Base-by-base conservation (phyloP, 495 filamentous ascomycete species). In the Parachaetomium inaequale region DNA sequence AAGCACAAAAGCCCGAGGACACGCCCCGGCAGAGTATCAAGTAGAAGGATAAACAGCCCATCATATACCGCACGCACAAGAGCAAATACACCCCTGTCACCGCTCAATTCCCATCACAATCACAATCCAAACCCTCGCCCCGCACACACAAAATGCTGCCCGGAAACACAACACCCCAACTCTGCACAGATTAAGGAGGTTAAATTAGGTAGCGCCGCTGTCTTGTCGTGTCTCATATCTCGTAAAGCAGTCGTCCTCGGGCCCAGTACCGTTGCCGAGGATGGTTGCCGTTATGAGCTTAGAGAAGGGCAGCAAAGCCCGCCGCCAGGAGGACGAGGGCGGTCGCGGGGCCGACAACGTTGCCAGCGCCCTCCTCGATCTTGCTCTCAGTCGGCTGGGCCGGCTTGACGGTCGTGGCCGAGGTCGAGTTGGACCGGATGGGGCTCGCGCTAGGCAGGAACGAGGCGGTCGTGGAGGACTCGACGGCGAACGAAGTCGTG, bases 151-250 rank as follows among this genome's bases (percentile, higher is more conserved):
- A 55, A 54, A 57, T 14, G 29, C 49, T 31, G 55, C 42, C 55
- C 29, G 63, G 62, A 58, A 53, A 63, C 58, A 64, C 61, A 70
- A 61, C 67, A 70, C 58, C 55, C 68, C 63, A 69, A 65, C 63
- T 68, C 63, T 72, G 71, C 71, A 74, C 68, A 63, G 50, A 63
- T 56, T 21, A 34, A 19, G 2, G 53, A 51, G 66, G 32, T 38
- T 59, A 47, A 63, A 58, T 68, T 63, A 55, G 66, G 21, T 55
- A 45, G 21, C 49, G 67, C 59, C 57, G 59, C 64, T 52, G 54
- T 53, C 63, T 62, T 63, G 67, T 73, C 71, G 69, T 74, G 56
- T 72, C 69, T 73, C 71, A 66, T 73, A 54, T 73, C 69, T 74
- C 71, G 68, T 74, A 63, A 55, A 67, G 64, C 67, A 59, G 55